phyloP scores from a whole-genome alignment of 495 filamentous ascomycete genomes.

The Hypoxylon subgilvum region DNA sequence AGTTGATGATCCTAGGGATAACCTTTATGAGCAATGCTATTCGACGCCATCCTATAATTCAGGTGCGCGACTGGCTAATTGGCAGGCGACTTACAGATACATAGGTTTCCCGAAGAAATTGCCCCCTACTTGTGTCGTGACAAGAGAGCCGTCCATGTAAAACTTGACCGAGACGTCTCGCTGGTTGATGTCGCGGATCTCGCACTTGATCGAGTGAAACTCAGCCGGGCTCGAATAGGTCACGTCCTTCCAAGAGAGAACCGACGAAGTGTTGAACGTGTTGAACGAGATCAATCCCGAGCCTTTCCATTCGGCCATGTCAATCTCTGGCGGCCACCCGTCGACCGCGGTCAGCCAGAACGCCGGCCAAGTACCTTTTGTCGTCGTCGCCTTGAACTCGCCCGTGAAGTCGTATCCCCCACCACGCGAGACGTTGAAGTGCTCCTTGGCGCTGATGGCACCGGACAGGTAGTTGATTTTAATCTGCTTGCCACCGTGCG shows the following conservation, averaged over 20 bases:
- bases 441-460: slow-evolving; percentile 54
- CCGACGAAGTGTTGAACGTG: slow-evolving; percentile 62
- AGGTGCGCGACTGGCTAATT: not conserved
- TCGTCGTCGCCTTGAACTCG: slow-evolving; percentile 59
- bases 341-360: slow-evolving; percentile 68
- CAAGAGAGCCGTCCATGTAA: slow-evolving; percentile 57
- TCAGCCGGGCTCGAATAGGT: slow-evolving; percentile 53
- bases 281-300: slow-evolving; percentile 67
- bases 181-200: slow-evolving; percentile 61
- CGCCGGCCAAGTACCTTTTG: slow-evolving; percentile 63
- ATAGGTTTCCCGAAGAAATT: slow-evolving; percentile 56
- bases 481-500: slow-evolving; percentile 54
- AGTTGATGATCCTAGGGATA: slow-evolving; percentile 49
- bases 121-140: slow-evolving; percentile 59
- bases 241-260: slow-evolving; percentile 55
- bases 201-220: slow-evolving; percentile 58
- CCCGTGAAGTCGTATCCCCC: slow-evolving; percentile 60
- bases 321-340: slow-evolving; percentile 69
- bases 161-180: slow-evolving; percentile 59
- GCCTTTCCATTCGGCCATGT: slow-evolving; percentile 69
- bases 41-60: not conserved
- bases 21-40: slow-evolving; percentile 4
- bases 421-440: slow-evolving; percentile 52
- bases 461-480: slow-evolving; percentile 62
- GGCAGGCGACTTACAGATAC: slow-evolving; percentile 51